Conservation (phyloP, 2,329 filamentous ascomycete genomes). For the Fusarium tricinctum region DNA sequence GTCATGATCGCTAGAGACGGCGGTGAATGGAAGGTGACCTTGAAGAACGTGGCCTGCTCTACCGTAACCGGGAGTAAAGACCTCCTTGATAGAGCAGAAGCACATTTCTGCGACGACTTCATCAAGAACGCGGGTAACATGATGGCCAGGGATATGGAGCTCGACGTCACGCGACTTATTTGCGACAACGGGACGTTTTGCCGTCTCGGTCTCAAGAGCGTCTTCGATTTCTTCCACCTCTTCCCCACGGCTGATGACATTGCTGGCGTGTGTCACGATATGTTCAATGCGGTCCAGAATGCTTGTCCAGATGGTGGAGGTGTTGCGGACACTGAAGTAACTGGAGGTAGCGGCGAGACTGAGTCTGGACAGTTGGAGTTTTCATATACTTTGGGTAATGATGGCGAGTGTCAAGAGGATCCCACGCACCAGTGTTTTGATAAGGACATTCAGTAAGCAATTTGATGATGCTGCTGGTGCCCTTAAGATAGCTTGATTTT, state of each 20-base stretch:
- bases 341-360: background rate
- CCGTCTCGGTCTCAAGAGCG: background rate
- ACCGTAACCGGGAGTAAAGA: background rate
- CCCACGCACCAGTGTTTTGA: background rate
- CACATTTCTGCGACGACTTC: background rate
- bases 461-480: no score
- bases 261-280: background rate
- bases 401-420: background rate
- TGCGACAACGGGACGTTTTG: background rate
- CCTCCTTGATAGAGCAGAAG: background rate
- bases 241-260: background rate
- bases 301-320: background rate
- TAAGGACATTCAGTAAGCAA: background rate
- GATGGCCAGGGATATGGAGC: background rate
- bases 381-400: background rate
- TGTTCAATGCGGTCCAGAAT: background rate
- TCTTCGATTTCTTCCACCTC: background rate
- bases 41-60: background rate
- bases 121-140: background rate
- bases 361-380: background rate
- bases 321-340: background rate
- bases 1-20: background rate
- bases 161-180: background rate
- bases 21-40: background rate
- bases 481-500: no score